A percentile compares a stretch with the other conserved stretches of the same genome.
phyloP scores from a whole-genome alignment of 768 basidiomycete genomes.

The Hericium erinaceus region DNA sequence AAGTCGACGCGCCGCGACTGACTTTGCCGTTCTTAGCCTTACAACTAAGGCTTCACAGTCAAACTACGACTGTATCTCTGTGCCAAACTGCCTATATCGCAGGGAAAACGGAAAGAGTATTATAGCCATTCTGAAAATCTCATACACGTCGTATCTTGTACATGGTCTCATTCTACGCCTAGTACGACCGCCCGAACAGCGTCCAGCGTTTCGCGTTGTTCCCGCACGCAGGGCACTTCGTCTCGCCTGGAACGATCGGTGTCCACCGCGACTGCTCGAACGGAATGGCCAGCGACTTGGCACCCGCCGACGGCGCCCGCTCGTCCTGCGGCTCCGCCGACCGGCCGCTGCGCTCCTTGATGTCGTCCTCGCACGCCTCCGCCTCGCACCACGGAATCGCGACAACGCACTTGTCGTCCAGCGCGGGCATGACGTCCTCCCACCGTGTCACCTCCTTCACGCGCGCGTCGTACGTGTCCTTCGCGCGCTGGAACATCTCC shows the following conservation, averaged over 20 bases:
- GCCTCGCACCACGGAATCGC: conserved; percentile 96
- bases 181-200: conserved; percentile 89
- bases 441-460: conserved; percentile 72
- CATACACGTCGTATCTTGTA: too few species aligned
- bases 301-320: conserved; percentile 95
- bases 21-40: too few species aligned
- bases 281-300: conserved; percentile 94
- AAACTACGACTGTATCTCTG: too few species aligned
- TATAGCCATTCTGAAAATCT: too few species aligned
- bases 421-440: conserved; percentile 86
- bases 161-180: not conserved
- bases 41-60: too few species aligned
- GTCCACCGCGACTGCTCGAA: conserved; percentile 85
- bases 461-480: conserved; percentile 58
- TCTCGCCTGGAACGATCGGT: conserved; percentile 72
- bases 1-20: too few species aligned
- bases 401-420: conserved; percentile 82
- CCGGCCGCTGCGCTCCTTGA: conserved; percentile 87
- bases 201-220: conserved; percentile 91
- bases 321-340: conserved; percentile 88
- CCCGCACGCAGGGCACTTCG: conserved; percentile 85
- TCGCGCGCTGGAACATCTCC: conserved; percentile 81
- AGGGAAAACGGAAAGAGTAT: too few species aligned
- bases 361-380: conserved; percentile 91
- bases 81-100: too few species aligned